Evolutionary conservation across 2,329 filamentous ascomycete species (phyloP).

Genomic region (Aspergillus sp.): DNA sequence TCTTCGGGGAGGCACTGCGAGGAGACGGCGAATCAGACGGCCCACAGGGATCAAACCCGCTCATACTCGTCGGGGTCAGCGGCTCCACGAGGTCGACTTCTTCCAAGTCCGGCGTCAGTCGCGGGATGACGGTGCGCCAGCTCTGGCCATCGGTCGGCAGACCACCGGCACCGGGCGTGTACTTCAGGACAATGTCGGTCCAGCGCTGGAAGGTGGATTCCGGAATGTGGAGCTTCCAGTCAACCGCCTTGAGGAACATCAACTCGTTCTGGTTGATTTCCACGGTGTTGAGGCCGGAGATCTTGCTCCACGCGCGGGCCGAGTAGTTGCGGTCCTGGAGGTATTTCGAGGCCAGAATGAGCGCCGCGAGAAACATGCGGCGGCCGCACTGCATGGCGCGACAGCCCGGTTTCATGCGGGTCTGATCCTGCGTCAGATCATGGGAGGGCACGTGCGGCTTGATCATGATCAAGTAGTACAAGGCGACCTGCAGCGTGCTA

Average conservation of each 20-base stretch:
- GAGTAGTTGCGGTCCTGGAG: constrained; percentile 98
- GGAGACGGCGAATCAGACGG: constrained; percentile 32
- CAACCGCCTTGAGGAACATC: constrained; percentile 82
- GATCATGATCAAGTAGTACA: constrained; percentile 94
- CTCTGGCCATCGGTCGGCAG: constrained; percentile 37
- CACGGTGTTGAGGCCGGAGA: constrained; percentile 86
- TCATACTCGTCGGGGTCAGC: constrained; percentile 27
- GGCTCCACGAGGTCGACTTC: constrained; percentile 37
- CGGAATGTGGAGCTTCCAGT: constrained; percentile 93
- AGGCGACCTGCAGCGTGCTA: constrained; percentile 91
- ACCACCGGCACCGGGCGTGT: constrained; percentile 61
- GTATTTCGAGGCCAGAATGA: constrained; percentile 97
- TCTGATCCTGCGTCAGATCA: constrained; percentile 85
- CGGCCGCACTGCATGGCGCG: constrained; percentile 91
- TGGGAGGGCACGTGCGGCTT: constrained; percentile 81
- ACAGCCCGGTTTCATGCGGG: constrained; percentile 66
- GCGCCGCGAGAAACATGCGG: constrained; percentile 92
- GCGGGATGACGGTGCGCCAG: constrained; percentile 52
- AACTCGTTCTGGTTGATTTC: constrained; percentile 98
- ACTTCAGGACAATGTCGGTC: constrained; percentile 87
- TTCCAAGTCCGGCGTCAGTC: constrained; percentile 58
- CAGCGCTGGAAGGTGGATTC: constrained; percentile 87
- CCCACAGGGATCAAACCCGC: constrained; percentile 24
- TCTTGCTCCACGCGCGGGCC: constrained; percentile 97
- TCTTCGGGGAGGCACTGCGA: constrained; percentile 15